phyloP scores from a whole-genome alignment of 2,329 filamentous ascomycete species.

The Macrophomina pseudophaseolina region DNA sequence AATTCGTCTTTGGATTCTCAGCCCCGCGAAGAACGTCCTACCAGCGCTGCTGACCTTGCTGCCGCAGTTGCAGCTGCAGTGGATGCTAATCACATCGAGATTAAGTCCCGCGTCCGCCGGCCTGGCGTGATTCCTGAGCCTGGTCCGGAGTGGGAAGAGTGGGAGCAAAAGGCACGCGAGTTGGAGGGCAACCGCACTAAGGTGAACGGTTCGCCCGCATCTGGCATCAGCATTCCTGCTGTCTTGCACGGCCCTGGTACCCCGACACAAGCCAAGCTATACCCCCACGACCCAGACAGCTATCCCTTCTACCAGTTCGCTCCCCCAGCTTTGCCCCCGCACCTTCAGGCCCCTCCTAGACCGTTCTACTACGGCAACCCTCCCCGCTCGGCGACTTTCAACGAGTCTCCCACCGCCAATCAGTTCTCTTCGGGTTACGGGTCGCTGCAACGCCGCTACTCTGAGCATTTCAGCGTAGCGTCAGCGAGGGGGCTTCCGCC shows the following conservation, averaged over 20 bases:
- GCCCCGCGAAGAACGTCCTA: neutral
- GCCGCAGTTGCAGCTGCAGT: constrained; percentile 5
- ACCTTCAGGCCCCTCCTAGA: constrained; percentile 1
- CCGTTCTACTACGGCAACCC: constrained; percentile 2
- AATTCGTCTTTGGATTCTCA: constrained; percentile 2
- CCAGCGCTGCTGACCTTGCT: neutral
- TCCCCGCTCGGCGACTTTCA: constrained; percentile 1
- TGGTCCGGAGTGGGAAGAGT: constrained; percentile 11
- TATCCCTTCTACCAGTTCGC: constrained; percentile 15
- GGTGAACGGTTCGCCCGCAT: constrained; percentile 14
- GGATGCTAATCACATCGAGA: constrained; percentile 6
- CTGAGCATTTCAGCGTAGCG: constrained; percentile 13
- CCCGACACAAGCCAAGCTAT: constrained; percentile 10
- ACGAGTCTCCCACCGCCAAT: neutral
- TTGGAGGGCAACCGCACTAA: constrained; percentile 5
- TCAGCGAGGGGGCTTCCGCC: neutral
- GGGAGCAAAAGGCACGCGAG: constrained; percentile 19
- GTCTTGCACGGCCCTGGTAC: constrained; percentile 14
- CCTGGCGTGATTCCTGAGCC: constrained; percentile 14
- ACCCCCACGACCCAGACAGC: constrained; percentile 2
- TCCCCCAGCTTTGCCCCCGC: constrained; percentile 6
- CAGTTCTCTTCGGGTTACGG: neutral
- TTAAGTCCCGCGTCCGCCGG: constrained; percentile 3
- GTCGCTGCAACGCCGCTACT: constrained; percentile 7
- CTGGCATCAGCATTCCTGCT: constrained; percentile 9